A percentile compares a stretch with the other conserved stretches of the same genome.
Conservation (phyloP, 352 stramenopile species). For the Discostella stelligera region DNA sequence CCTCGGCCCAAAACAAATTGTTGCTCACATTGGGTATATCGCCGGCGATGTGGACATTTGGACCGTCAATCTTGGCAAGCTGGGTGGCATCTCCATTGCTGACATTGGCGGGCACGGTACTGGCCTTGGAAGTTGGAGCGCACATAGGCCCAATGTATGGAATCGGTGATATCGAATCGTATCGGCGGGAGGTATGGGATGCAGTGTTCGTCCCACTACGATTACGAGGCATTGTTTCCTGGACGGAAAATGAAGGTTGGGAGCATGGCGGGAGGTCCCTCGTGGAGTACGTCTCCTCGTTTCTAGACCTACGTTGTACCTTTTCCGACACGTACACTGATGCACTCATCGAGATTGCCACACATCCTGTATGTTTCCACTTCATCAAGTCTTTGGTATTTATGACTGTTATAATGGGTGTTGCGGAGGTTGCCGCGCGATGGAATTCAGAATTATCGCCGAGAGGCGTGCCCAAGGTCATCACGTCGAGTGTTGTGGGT, state of each 20-base stretch:
- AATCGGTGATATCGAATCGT: constrained; percentile 53
- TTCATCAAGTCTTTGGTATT: constrained; percentile 66
- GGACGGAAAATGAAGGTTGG: constrained; percentile 35
- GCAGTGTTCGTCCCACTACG: constrained; percentile 57
- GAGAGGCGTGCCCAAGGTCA: constrained; percentile 68
- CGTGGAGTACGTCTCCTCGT: constrained; percentile 21
- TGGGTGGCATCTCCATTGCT: constrained; percentile 71
- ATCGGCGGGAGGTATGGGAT: constrained; percentile 50
- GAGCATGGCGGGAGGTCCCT: constrained; percentile 11
- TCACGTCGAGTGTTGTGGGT: constrained; percentile 69
- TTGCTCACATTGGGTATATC: constrained; percentile 67
- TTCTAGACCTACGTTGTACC: constrained; percentile 35
- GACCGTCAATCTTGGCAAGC: constrained; percentile 60
- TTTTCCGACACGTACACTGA: constrained; percentile 41
- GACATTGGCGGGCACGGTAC: constrained; percentile 57
- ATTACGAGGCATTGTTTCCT: constrained; percentile 40
- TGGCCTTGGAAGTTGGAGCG: constrained; percentile 63
- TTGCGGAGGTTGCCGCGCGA: constrained; percentile 64
- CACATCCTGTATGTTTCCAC: constrained; percentile 70
- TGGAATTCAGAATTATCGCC: constrained; percentile 58
- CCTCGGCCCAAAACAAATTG: constrained; percentile 75
- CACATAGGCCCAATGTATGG: constrained; percentile 70
- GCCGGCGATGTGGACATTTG: constrained; percentile 66
- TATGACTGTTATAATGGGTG: constrained; percentile 68
- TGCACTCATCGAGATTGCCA: constrained; percentile 65